A percentile compares a stretch with the other conserved stretches of the same genome.
Conservation (phyloP, 2,329 filamentous ascomycete species). For the Calcarisporium arbuscula region DNA sequence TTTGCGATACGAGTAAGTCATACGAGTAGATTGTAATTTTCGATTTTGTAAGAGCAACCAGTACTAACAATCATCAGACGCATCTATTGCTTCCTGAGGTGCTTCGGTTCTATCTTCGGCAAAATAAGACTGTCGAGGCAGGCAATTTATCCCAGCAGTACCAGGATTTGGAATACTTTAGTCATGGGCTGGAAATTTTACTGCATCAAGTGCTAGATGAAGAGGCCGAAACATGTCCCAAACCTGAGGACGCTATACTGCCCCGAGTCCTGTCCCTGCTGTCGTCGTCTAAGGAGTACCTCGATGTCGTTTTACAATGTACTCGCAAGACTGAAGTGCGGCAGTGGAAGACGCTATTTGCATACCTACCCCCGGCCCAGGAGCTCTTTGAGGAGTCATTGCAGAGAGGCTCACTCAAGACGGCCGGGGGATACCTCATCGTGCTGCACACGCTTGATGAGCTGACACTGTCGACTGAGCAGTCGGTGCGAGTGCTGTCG, state of each 20-base stretch:
- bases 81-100: conserved; percentile 89
- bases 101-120: conserved; percentile 69
- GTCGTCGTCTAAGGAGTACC: conserved; percentile 74
- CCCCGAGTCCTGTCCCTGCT: conserved; percentile 57
- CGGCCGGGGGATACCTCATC: conserved; percentile 91
- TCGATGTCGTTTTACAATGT: conserved; percentile 94
- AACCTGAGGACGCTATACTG: conserved; percentile 58
- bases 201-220: conserved; percentile 91
- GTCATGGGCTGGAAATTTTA: conserved; percentile 86
- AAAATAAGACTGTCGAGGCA: conserved; percentile 73
- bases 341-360: conserved; percentile 91
- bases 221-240: conserved; percentile 70
- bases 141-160: conserved; percentile 80
- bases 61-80: conserved; percentile 47
- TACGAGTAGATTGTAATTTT: too few species aligned
- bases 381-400: conserved; percentile 92
- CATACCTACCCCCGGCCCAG: conserved; percentile 81
- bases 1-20: conserved; percentile 74
- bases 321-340: conserved; percentile 94
- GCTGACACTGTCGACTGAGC: conserved; percentile 61
- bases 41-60: neutral
- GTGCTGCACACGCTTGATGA: conserved; percentile 81
- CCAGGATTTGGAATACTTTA: conserved; percentile 81
- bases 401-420: conserved; percentile 79
- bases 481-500: conserved; percentile 73